Evolutionary conservation across 306 rosid genomes (phyloP), one percentile per base, ranked within the genome.

Genomic region (Sophora flavescens): DNA sequence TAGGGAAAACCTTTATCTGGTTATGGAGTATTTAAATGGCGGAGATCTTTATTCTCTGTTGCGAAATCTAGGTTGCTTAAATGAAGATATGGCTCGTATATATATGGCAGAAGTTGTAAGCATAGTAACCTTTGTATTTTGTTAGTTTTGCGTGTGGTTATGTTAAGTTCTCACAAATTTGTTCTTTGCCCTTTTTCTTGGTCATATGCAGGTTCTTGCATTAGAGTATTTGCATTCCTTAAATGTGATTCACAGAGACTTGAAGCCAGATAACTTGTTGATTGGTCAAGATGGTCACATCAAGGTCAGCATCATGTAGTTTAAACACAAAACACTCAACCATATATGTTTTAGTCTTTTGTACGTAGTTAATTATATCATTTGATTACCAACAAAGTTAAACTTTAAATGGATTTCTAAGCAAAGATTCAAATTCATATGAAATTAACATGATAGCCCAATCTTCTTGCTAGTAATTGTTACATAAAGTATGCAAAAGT

Each of bases 21-120:
- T 96, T 74, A 96, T 96, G 99, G 99, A 96, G 78, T 96, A 89
- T 78, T 83, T 96, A 70, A 96, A 96, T 79, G 99, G 99, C 4
- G 99, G 98, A 69, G 99, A 96, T 77, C 97, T 96, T 54, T 96
- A 92, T 79, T 96, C 99, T 74, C 70, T 96, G 74, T 72, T 96
- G 83, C 87, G 89, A 83, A 96, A 91, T 82, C 78, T 96, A 32
- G 97, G 99, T 75, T 92, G 98, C 85, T 86, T 96, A 84, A 97
- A 96, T 47, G 99, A 92, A 86, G 90, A 91, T 48, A 89, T 92
- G 97, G 87, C 97, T 35, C 97, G 92, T 47, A 73, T 92, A 47
- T 96, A 96, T 81, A 87, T 92, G 47, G 97, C 98, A 74, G 99
- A 96, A 96, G 91, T 92, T 75, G 99, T 96, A 88, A 89, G 99